phyloP scores from a whole-genome alignment of 352 stramenopile genomes.

The Globisporangium carolinianum region DNA sequence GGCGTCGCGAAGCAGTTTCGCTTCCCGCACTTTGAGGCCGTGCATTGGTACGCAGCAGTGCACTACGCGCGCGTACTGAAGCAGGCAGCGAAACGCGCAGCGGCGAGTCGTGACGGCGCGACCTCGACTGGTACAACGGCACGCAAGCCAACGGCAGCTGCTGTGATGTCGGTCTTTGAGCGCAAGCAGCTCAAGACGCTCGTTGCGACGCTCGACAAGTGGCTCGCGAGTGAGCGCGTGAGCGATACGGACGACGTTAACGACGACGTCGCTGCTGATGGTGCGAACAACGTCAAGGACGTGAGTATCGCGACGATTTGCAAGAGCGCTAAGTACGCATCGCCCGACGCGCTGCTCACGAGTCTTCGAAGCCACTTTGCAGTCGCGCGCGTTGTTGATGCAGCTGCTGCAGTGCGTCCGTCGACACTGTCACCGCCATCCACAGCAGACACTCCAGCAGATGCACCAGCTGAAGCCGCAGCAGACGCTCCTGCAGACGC shows the following conservation, averaged over 20 bases:
- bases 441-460: not conserved
- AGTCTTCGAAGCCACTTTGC: slow-evolving; percentile 3
- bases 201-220: slow-evolving; percentile 15
- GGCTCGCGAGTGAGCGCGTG: slow-evolving; percentile 5
- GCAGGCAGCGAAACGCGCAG: not conserved
- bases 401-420: too few relatives aligned
- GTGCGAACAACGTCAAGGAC: slow-evolving; percentile 7
- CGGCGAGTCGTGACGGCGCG: too few relatives aligned
- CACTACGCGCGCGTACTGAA: slow-evolving; percentile 21
- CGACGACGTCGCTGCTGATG: slow-evolving; percentile 1
- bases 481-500: too few relatives aligned
- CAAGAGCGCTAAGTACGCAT: slow-evolving; percentile 9
- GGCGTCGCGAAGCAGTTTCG: slow-evolving; percentile 18
- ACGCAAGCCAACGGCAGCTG: slow-evolving; percentile 1
- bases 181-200: slow-evolving; percentile 14
- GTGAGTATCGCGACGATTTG: slow-evolving; percentile 14
- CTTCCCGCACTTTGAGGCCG: slow-evolving; percentile 28
- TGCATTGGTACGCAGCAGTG: slow-evolving; percentile 30
- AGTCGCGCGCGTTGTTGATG: not conserved
- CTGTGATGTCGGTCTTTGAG: slow-evolving; percentile 20
- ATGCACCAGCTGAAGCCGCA: not conserved
- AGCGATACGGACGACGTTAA: not conserved
- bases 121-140: not conserved
- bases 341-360: slow-evolving; percentile 8
- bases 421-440: not conserved